Base-by-base conservation (phyloP, 345 rosid genomes). In the Hirschfeldia incana region DNA sequence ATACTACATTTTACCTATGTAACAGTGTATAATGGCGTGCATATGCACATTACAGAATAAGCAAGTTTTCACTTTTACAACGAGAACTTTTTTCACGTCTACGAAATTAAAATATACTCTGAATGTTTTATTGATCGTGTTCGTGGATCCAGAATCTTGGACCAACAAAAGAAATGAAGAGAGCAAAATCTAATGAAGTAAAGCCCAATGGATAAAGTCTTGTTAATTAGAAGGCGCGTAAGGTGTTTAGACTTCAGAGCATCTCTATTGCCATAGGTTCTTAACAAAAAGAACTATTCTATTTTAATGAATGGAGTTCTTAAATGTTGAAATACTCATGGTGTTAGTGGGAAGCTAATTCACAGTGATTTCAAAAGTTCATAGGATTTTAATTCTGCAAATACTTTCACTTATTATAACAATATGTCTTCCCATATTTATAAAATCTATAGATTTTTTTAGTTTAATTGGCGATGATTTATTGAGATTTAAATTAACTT, bases 171-270 rank as follows among this genome's bases (percentile, higher is more conserved):
- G n/a, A 32, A 26, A 42, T 8, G 2, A 0, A 32, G 3, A 6
- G 36, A 15, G 16, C 65, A 9, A 67, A 21, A 11, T 59, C 2
- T 60, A 8, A 44, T 7, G 44, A 33, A 11, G 7, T 44, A 26
- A 59, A 44, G 74, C 69, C 82, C 82, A 78, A 59, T 72, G 46
- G 61, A 21, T 17, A 46, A 33, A 34, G 10, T 64, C 29, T 1
- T 21, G 21, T 21, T 21, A 21, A 21, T 32, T 57, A 13, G 3
- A 27, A 29, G 8, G 21, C 21, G 28, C 15, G 0, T 5, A 42
- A 42, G 49, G 12, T 42, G 13, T 33, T 33, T 21, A 21, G 21
- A 21, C 21, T 21, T 21, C 21, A 7, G n/a, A 42, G 13, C 13
- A 9, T 42, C 49, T 42, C 49, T 7, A 42, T 42, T 42, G 21